Base-by-base conservation (phyloP, 2,329 filamentous ascomycete genomes). In the Phialocephala sp. region DNA sequence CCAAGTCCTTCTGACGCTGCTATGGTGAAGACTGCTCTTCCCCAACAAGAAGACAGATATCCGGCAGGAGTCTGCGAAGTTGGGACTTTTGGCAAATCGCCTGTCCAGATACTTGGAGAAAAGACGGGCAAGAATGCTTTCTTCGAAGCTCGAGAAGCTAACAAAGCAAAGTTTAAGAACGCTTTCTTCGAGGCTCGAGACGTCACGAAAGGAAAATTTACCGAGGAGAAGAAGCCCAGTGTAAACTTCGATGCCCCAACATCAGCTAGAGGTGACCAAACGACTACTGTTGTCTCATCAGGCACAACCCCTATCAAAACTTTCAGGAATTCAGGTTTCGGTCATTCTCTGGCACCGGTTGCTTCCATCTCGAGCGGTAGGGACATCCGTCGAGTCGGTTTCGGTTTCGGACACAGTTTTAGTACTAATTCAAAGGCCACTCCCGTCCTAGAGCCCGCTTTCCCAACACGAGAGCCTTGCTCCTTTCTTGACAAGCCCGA, bases 1-100 rank as follows among this genome's bases (percentile, higher is more conserved):
- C 73, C 76, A 54, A 79, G 77, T 68, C 78, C 77, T 58, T 79
- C 77, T 9, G 77, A 79, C 66, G 77, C 77, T 22, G 77, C 77
- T 52, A 76, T 79, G 74, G 75, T 74, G 22, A 79, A 78, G 62
- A 65, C 68, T 41, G 59, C 63, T 14, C 20, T 50, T 57, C 59
- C 63, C 36, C 59, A 62, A 39, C 45, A 52, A 32, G 35, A 52
- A 18, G 18, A 35, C 35, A 56, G 27, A 20, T 41, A 41, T 11
- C 35, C 36, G 8, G 15, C 35, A 47, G 54, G 43, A 20, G 43
- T 59, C 8, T 63, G 60, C 45, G 50, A 64, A 12, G 18, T 68
- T 12, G 63, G 63, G 59, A 50, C 60, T 18, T 62, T 62, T 27
- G 45, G 45, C 45, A 54, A 59, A n/a, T 59, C 62, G 36, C 61